Conservation (phyloP, 2,329 filamentous ascomycete species). For the Hypomyces perniciosus region DNA sequence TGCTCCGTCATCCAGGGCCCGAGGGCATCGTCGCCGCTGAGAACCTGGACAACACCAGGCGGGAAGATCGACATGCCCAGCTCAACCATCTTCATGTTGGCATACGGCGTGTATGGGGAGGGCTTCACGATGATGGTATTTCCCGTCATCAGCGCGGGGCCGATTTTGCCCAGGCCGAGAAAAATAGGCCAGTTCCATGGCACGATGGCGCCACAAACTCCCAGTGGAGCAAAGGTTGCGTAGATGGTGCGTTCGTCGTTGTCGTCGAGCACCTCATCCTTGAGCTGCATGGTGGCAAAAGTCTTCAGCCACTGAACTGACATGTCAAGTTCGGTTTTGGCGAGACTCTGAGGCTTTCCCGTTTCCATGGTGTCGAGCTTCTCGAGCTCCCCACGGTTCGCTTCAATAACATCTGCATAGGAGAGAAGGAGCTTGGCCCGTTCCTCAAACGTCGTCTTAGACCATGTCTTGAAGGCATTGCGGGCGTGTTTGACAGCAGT, state of each 20-base stretch:
- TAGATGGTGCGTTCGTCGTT: slow-evolving; percentile 17
- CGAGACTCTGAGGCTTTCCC: slow-evolving; percentile 18
- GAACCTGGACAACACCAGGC: slow-evolving; percentile 54
- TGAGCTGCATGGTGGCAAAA: slow-evolving; percentile 26
- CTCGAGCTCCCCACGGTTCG: slow-evolving; percentile 17
- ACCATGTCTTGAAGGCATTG: slow-evolving; percentile 25
- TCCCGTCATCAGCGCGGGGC: slow-evolving; percentile 50
- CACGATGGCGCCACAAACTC: slow-evolving; percentile 40
- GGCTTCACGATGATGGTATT: slow-evolving; percentile 52
- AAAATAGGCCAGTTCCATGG: slow-evolving; percentile 45
- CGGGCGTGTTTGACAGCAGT: slow-evolving; percentile 22
- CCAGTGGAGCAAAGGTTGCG: slow-evolving; percentile 26
- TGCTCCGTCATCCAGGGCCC: slow-evolving; percentile 53
- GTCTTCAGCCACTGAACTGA: slow-evolving; percentile 21
- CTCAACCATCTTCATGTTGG: slow-evolving; percentile 52
- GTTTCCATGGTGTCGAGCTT: slow-evolving; percentile 19
- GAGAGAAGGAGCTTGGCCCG: slow-evolving; percentile 18
- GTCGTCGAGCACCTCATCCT: slow-evolving; percentile 33
- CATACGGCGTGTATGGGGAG: slow-evolving; percentile 53
- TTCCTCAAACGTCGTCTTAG: slow-evolving; percentile 20
- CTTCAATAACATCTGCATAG: slow-evolving; percentile 24
- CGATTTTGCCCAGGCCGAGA: slow-evolving; percentile 47
- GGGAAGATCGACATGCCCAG: slow-evolving; percentile 52
- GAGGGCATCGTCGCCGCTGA: slow-evolving; percentile 55
- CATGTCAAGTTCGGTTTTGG: slow-evolving; percentile 18